Conservation (phyloP, 345 rosid species). For the thale cress (Arabidopsis thaliana) region DNA sequence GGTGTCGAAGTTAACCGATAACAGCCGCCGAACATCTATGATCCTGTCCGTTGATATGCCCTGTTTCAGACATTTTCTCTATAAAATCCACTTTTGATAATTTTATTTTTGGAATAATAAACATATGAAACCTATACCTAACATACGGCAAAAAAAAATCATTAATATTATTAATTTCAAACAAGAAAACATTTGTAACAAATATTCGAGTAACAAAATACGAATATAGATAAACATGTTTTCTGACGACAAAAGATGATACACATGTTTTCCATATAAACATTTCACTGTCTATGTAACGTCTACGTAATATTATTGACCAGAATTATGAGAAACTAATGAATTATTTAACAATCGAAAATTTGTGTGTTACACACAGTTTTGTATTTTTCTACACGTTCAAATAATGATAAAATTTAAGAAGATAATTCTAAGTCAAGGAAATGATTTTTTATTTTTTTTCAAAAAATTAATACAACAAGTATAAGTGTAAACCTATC, state of each 20-base stretch:
- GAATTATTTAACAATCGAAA: conserved; percentile 15
- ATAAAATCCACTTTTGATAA: neutral
- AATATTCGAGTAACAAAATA: neutral
- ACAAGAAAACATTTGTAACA: neutral
- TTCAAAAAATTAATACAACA: neutral
- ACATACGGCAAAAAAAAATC: neutral
- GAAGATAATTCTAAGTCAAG: conserved; percentile 41
- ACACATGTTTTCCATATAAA: neutral
- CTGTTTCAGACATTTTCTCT: conserved; percentile 50
- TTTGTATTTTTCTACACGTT: conserved; percentile 45
- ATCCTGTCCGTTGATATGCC: conserved; percentile 99
- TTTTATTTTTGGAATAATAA: neutral
- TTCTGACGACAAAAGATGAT: neutral
- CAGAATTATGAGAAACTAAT: conserved; percentile 4
- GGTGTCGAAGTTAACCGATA: conserved; percentile 72
- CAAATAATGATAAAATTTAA: conserved; percentile 4
- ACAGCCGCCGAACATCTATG: conserved; percentile 82
- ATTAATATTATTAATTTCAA: neutral
- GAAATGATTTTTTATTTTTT: conserved; percentile 35
- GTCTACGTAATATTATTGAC: conserved; percentile 41
- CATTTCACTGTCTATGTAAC: conserved; percentile 41
- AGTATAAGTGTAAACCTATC: conserved; percentile 27
- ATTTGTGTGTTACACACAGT: conserved; percentile 38
- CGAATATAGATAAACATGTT: conserved; percentile 18
- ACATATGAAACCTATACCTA: conserved; percentile 30